These are phyloP conservation scores for Hanseniaspora hatyaiensis DNA, from an alignment of 805 yeast species.

Conservation along the genomic window DNA sequence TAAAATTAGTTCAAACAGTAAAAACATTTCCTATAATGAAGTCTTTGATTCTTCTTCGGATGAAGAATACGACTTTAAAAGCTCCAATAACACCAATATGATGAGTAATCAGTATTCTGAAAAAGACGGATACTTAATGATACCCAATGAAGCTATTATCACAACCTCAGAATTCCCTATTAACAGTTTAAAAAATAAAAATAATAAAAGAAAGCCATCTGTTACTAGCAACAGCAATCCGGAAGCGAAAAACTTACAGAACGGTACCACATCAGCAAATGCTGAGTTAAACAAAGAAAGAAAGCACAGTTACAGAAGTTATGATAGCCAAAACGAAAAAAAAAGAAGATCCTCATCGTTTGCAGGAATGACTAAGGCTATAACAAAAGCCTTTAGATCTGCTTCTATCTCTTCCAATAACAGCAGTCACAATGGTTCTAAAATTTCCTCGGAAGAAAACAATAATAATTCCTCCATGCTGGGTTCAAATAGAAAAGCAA, in stretches of 20 bases:
- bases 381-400: slow-evolving; percentile 14
- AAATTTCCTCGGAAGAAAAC: neutral
- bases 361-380: slow-evolving; percentile 15
- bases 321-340: slow-evolving; percentile 65
- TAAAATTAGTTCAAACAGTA: neutral
- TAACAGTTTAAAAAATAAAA: slow-evolving; percentile 15
- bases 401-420: slow-evolving; percentile 10
- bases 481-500: neutral
- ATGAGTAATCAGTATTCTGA: neutral
- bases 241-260: slow-evolving; percentile 25
- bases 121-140: slow-evolving; percentile 4
- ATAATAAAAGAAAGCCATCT: no score
- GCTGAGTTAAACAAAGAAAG: slow-evolving; percentile 61
- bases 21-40: neutral
- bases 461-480: neutral
- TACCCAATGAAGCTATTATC: slow-evolving; percentile 1
- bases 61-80: neutral
- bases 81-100: neutral
- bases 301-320: slow-evolving; percentile 73
- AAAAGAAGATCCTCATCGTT: slow-evolving; percentile 8
- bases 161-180: slow-evolving; percentile 22
- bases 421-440: neutral
- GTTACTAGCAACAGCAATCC: slow-evolving; percentile 28
- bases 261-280: slow-evolving; percentile 16
- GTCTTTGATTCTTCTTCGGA: slow-evolving; percentile 5